Evolutionary conservation across 139 green algal species (phyloP).

Genomic region (Edaphochlamys debaryana): DNA sequence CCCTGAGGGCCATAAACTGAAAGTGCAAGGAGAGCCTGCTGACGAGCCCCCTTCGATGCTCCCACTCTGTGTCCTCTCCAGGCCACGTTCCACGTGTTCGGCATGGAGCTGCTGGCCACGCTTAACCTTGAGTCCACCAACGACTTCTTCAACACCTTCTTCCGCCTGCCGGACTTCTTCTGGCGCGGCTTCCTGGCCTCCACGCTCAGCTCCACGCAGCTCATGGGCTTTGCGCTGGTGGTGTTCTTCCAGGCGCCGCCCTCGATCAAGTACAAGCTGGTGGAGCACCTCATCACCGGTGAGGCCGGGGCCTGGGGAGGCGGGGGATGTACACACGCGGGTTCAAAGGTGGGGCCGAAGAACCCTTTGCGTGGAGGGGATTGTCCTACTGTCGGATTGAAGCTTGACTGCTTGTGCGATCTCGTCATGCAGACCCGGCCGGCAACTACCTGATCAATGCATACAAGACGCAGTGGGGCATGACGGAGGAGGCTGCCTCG

Average conservation of each 20-base stretch:
- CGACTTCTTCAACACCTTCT: conserved; percentile 96
- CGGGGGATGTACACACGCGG: neutral
- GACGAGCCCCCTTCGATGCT: too few relatives aligned
- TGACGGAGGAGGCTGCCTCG: conserved; percentile 1
- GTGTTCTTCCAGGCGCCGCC: conserved; percentile 86
- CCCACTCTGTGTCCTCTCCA: too few relatives aligned
- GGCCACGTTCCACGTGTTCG: conserved; percentile 90
- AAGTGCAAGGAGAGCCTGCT: too few relatives aligned
- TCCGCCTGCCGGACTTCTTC: conserved; percentile 77
- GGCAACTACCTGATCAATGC: conserved; percentile 73
- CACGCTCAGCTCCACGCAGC: conserved; percentile 80
- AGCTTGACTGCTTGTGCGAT: too few relatives aligned
- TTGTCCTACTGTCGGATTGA: too few relatives aligned
- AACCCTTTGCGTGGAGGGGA: neutral
- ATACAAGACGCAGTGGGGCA: conserved; percentile 51
- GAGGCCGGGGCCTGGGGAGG: neutral
- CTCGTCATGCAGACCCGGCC: conserved; percentile 56
- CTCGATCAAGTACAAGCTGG: conserved; percentile 83
- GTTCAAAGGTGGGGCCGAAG: neutral
- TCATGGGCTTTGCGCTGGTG: conserved; percentile 91
- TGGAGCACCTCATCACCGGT: conserved; percentile 83
- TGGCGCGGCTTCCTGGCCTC: conserved; percentile 93
- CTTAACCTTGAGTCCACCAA: conserved; percentile 85
- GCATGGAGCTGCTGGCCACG: conserved; percentile 89
- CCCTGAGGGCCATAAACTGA: too few relatives aligned